Evolutionary conservation across 768 basidiomycete genomes (phyloP), one percentile per base, ranked within the genome.

Genomic region (Trametes meyenii): DNA sequence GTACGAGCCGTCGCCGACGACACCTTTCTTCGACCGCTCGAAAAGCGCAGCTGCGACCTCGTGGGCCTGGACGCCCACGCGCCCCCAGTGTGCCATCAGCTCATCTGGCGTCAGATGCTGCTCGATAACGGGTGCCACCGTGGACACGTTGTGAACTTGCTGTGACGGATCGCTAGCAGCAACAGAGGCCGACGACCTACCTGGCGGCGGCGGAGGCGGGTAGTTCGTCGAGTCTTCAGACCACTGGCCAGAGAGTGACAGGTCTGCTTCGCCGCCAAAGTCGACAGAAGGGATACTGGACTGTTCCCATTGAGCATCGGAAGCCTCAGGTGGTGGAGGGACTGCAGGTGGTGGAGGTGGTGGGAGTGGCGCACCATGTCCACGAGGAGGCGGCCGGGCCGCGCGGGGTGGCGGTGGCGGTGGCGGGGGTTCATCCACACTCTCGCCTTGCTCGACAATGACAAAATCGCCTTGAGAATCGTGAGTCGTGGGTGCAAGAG

Each of bases 1-100:
- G 58, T 90, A 88, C 45, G 90, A 87, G 12, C 95, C 94, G 68
- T 96, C 94, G 5, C 92, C 95, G 29, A 95, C 81, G 42, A 94
- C 79, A 8, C 80, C 71, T 73, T 84, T 88, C 76, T 89, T 94
- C 40, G 91, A 92, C 66, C 88, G 87, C 38, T 90, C 89, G 63
- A 80, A 83, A 53, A 95, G 71, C 42, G 77, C 74, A 16, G 83
- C 81, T 1, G 94, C 93, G 0, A 83, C 79, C 65, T 91, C 85
- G 68, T 85, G 83, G 3, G 96, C 80, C 59, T 85, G 85, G 3
- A 86, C 83, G 12, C 95, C 95, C 1, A 91, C 85, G 29, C 85
- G 84, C 5, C 84, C 84, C 83, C 89, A 89, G 5, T 92, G 73
- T 1, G 79, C 77, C 64, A 85, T 84, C 51, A 97, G 76, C 14